Conservation (phyloP, 2,329 filamentous ascomycete species). For the Paecilomyces formosus region DNA sequence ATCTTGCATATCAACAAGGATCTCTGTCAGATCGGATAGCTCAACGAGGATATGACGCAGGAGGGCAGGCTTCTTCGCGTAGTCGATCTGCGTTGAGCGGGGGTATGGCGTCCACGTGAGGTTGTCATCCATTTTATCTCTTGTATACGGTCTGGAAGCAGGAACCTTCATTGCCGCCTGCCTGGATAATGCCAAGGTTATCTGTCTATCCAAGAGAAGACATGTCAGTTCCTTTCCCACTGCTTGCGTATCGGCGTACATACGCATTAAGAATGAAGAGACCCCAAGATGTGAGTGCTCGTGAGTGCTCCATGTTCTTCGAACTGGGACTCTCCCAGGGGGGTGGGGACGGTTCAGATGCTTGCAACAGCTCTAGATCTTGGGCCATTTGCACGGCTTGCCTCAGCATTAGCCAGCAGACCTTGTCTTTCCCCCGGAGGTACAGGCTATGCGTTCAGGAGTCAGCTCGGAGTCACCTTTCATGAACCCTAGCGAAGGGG, state of each 20-base stretch:
- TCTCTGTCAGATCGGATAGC: conserved; percentile 14
- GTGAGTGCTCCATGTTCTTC: conserved; percentile 13
- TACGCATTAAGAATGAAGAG: conserved; percentile 25
- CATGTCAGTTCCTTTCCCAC: conserved; percentile 5
- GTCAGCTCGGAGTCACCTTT: not conserved
- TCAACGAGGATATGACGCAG: conserved; percentile 17
- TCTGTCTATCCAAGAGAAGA: conserved; percentile 13
- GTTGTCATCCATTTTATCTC: conserved; percentile 8
- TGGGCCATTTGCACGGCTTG: conserved; percentile 24
- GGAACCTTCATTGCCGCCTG: conserved; percentile 13
- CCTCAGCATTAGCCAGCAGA: conserved; percentile 23
- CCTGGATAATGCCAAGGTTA: conserved; percentile 19
- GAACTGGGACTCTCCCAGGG: conserved; percentile 6
- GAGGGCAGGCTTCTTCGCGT: conserved; percentile 15
- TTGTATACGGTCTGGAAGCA: conserved; percentile 6
- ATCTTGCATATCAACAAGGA: conserved; percentile 15
- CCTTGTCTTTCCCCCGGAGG: conserved; percentile 17
- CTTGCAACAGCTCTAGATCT: conserved; percentile 21
- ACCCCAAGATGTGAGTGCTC: conserved; percentile 21
- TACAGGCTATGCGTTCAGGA: conserved; percentile 13
- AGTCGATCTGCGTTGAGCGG: conserved; percentile 20
- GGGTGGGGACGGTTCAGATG: conserved; percentile 5
- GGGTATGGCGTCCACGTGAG: conserved; percentile 26
- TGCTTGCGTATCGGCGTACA: not conserved
- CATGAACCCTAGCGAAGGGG: not conserved